phyloP scores from a whole-genome alignment of 768 basidiomycete genomes.

The Agaricus blazei region DNA sequence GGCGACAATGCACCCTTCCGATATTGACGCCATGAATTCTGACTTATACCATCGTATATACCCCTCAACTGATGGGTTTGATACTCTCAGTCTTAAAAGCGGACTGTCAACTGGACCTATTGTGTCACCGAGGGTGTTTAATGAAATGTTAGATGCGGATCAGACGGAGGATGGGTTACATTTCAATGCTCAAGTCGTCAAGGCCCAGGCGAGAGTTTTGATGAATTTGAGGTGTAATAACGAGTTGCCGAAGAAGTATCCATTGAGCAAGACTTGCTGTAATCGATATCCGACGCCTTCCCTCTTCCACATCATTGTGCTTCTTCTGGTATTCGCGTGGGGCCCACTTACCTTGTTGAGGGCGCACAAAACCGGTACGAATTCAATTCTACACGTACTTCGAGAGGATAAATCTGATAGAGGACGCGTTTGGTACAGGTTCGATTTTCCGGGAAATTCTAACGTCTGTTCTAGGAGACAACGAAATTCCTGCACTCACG shows the following conservation, averaged over 20 bases:
- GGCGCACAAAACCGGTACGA: constrained; percentile 17
- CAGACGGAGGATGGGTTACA: constrained; percentile 86
- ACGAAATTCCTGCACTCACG: constrained; percentile 11
- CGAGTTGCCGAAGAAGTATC: constrained; percentile 51
- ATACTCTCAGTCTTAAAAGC: background rate
- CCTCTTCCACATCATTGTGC: constrained; percentile 46
- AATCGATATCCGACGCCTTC: constrained; percentile 67
- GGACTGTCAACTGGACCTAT: constrained; percentile 25
- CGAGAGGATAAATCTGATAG: background rate
- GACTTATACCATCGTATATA: constrained; percentile 69
- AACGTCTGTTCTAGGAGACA: constrained; percentile 6
- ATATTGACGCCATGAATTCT: constrained; percentile 90
- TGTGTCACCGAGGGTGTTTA: constrained; percentile 74
- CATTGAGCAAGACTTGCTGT: constrained; percentile 78
- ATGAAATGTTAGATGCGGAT: constrained; percentile 66
- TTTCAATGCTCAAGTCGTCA: constrained; percentile 58
- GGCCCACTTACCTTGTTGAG: constrained; percentile 46
- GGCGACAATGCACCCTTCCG: constrained; percentile 64
- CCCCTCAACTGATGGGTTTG: constrained; percentile 15
- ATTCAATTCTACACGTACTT: background rate
- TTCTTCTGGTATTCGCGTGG: constrained; percentile 41
- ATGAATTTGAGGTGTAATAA: constrained; percentile 83
- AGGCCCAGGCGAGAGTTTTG: constrained; percentile 70
- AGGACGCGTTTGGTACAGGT: background rate
- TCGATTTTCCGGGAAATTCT: constrained; percentile 2